Base-by-base conservation (phyloP, 202 grass and related monocot genomes). In the Setaria italica region DNA sequence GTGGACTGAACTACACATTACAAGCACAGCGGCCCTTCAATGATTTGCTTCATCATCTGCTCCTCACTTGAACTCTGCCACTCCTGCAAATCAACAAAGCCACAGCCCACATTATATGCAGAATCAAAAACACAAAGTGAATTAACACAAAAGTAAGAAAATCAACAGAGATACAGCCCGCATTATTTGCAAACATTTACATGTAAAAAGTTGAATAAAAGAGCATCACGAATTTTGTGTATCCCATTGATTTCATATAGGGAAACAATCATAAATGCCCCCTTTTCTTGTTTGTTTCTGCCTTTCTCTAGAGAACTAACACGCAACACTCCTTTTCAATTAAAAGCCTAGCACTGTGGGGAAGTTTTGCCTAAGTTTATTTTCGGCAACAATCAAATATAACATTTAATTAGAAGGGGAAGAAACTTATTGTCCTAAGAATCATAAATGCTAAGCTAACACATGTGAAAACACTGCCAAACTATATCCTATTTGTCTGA, bases 11-110 rank as follows among this genome's bases (percentile, higher is more conserved):
- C 11, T 67, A 62, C 47, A 82, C 16, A 84, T n/a, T 55, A 80
- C 76, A 87, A 80, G 6, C 25, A 25, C 25, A 25, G 25, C 9
- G 13, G 25, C 58, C 25, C 49, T 67, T 79, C 29, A 15, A 67
- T 6, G 39, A 34, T 82, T 72, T 74, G 48, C 67, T 58, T 41
- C 21, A 19, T 32, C 66, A 39, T 56, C 54, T 1, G 20, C 25
- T 62, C 33, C 70, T 68, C 48, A n/a, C 35, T 9, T 68, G 16
- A 39, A 47, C 59, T 58, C 33, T 30, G 73, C 21, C 30, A 20
- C 51, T 87, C 81, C 89, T 90, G 85, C 70, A 80, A 70, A 80
- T 70, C 9, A 41, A 67, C n/a, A 67, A 41, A 68, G 51, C 6
- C 17, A 39, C 67, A 74, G 60, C 33, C 6, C 17, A 39, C 50